Evolutionary conservation across 2,329 filamentous ascomycete species (phyloP), one percentile per base, ranked within the genome.

Genomic region (Fusarium sp.): DNA sequence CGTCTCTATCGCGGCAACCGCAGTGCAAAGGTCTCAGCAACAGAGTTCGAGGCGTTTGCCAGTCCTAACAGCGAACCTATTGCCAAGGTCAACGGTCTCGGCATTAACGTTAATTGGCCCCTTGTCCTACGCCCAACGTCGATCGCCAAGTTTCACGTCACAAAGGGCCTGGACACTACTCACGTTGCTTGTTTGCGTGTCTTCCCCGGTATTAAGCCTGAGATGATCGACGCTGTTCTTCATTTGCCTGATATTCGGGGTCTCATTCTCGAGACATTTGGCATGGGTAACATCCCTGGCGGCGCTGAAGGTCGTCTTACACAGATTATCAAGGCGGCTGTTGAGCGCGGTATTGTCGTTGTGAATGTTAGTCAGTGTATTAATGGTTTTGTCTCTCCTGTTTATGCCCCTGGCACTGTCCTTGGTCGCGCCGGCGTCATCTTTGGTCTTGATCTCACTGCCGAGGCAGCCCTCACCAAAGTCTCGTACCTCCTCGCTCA

Each of bases 301-400:
- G 93, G 93, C 29, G 86, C 90, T 47, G 92, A 96, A 76, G 92
- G 92, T 57, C 90, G 89, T 52, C 86, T 97, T 77, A 94, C 92
- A 18, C 89, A 89, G 56, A 92, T 95, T 48, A 89, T 97, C 74
- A 86, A 88, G 20, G 88, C 89, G 42, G 94, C 93, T 23, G 93
- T 97, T 39, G 84, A 90, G 75, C 88, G 93, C 61, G 94, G 93
- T 37, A 90, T 96, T 69, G 89, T 96, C 61, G 91, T 98, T 63
- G 93, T 97, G 70, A 97, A 97, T 77, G 91, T 98, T 63, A 97
- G 93, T 50, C 94, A 98, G 82, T 98, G 94, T 84, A 86, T 91
- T 72, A 91, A 87, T 63, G 92, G 92, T 42, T 92, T 91, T 74
- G 92, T 93, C 21, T 92, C 89, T 50, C 91, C 92, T 5, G 84